phyloP scores from a whole-genome alignment of 768 basidiomycete species.

The Phaffia tasmanica region DNA sequence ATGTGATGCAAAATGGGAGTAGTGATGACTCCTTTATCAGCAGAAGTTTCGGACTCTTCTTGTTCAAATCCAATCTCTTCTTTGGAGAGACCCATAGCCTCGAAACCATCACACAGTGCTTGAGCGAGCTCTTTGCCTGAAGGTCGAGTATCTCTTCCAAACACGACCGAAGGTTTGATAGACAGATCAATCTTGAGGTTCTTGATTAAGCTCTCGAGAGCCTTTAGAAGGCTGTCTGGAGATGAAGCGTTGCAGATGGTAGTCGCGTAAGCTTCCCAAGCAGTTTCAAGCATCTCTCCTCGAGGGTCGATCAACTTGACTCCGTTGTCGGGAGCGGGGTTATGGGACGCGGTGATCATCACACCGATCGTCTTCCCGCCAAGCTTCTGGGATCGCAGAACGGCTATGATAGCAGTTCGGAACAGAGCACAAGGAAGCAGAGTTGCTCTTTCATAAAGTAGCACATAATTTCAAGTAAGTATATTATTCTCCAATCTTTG shows the following conservation, averaged over 20 bases:
- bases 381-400: constrained; percentile 78
- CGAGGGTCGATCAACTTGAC: constrained; percentile 95
- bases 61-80: constrained; percentile 41
- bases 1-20: constrained; percentile 95
- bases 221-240: constrained; percentile 58
- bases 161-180: constrained; percentile 70
- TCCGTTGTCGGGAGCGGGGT: constrained; percentile 96
- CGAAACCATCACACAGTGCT: constrained; percentile 72
- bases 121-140: constrained; percentile 65
- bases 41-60: constrained; percentile 6
- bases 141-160: constrained; percentile 85
- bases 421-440: constrained; percentile 81
- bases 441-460: constrained; percentile 30
- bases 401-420: constrained; percentile 81
- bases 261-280: constrained; percentile 87
- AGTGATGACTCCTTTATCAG: constrained; percentile 73
- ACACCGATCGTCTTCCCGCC: constrained; percentile 87
- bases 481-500: too few relatives aligned
- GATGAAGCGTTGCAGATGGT: constrained; percentile 68
- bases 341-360: constrained; percentile 99
- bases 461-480: too few relatives aligned
- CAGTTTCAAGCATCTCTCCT: constrained; percentile 90
- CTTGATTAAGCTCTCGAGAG: constrained; percentile 53
- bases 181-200: constrained; percentile 62
- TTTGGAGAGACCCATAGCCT: constrained; percentile 47